These are phyloP conservation scores for Ustilago lituana DNA, from an alignment of 1,284 basidiomycete species.

Conservation along the genomic window DNA sequence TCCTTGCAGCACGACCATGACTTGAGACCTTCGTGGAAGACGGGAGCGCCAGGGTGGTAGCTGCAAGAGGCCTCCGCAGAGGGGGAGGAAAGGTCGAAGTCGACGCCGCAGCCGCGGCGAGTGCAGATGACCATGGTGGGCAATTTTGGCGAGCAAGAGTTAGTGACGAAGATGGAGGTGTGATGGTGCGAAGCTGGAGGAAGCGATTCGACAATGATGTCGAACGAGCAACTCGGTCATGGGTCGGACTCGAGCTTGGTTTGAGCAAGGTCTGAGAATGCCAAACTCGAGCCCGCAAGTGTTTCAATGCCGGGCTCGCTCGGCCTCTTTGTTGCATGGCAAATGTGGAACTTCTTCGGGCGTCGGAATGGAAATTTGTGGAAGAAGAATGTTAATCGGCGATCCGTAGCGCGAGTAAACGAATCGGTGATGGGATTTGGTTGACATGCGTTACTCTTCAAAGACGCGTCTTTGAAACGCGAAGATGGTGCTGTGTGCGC, in stretches of 20 bases:
- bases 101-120: slow-evolving; percentile 62
- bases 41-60: slow-evolving; percentile 64
- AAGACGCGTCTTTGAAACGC: slow-evolving; percentile 14
- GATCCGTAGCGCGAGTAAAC: too few relatives aligned
- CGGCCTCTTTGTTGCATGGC: slow-evolving; percentile 3
- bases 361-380: slow-evolving; percentile 32
- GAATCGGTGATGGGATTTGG: slow-evolving; percentile 18
- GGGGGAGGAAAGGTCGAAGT: slow-evolving; percentile 39
- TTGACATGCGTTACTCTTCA: too few relatives aligned
- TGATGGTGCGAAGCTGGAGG: too few relatives aligned
- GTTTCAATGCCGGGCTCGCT: too few relatives aligned
- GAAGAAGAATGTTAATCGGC: too few relatives aligned
- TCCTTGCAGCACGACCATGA: slow-evolving; percentile 67
- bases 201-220: slow-evolving; percentile 11
- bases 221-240: slow-evolving; percentile 12
- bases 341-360: slow-evolving; percentile 9
- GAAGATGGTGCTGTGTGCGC: too few relatives aligned
- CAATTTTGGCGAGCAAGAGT: too few relatives aligned
- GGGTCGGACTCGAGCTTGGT: too few relatives aligned
- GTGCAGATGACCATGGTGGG: slow-evolving; percentile 61
- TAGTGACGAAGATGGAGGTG: too few relatives aligned
- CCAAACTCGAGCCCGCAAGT: too few relatives aligned
- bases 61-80: slow-evolving; percentile 31
- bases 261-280: too few relatives aligned
- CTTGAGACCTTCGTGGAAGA: slow-evolving; percentile 67